These are phyloP conservation scores for Panicum miliaceum DNA, from an alignment of 176 grass and related monocot species.

Conservation along the genomic window DNA sequence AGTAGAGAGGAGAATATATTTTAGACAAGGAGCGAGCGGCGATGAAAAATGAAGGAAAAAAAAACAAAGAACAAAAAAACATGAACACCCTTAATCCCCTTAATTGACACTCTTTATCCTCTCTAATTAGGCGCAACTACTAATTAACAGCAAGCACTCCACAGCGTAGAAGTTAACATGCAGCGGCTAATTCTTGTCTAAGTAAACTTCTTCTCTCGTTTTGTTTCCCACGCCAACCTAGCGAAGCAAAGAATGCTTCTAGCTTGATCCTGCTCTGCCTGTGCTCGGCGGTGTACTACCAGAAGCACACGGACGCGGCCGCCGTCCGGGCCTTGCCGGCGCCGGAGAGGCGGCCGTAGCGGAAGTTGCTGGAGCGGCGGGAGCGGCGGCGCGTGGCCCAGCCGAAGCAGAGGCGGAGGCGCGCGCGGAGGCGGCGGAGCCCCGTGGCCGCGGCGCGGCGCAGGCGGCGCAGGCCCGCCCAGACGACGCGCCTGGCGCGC, in stretches of 20 bases:
- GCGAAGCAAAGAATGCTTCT: conserved; percentile 32
- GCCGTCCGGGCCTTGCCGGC: conserved; percentile 5
- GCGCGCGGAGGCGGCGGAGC: conserved; percentile 39
- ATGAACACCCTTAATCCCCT: background rate
- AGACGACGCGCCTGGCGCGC: conserved; percentile 74
- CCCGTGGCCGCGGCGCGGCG: conserved; percentile 52
- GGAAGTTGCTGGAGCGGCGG: background rate
- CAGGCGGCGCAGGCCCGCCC: conserved; percentile 55
- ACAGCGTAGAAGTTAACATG: background rate
- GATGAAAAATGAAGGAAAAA: background rate
- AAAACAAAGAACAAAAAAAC: conserved; percentile 26
- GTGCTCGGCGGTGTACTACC: background rate
- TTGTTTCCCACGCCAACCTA: conserved; percentile 2
- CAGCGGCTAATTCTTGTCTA: conserved; percentile 23
- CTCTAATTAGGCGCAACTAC: conserved; percentile 24
- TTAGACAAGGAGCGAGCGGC: conserved; percentile 4
- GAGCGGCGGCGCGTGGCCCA: conserved; percentile 45
- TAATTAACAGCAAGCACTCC: conserved; percentile 25
- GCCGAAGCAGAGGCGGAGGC: conserved; percentile 57
- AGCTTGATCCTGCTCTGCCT: background rate
- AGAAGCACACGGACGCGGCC: conserved; percentile 47
- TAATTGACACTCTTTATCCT: conserved; percentile 24
- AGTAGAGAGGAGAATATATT: background rate
- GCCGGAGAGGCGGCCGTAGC: conserved; percentile 50
- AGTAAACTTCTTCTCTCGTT: conserved; percentile 29